These are phyloP conservation scores for Brassica incana DNA, from an alignment of 345 rosid genomes.

Conservation along the genomic window DNA sequence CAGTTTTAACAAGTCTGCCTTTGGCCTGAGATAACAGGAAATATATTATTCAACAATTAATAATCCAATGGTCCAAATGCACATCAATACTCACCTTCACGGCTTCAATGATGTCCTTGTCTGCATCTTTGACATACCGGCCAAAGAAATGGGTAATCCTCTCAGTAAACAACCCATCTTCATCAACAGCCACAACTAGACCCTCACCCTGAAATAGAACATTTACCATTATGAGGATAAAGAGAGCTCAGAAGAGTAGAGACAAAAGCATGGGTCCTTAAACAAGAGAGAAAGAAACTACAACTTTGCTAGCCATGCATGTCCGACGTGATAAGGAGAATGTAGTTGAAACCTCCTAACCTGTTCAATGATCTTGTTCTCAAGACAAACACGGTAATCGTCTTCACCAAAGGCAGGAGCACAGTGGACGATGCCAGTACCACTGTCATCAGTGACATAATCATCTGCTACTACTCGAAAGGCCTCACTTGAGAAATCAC, in stretches of 20 bases:
- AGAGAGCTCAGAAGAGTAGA: not conserved
- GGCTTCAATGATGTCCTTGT: slow-evolving; percentile 79
- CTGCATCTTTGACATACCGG: slow-evolving; percentile 85
- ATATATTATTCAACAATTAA: not conserved
- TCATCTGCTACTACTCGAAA: slow-evolving; percentile 87
- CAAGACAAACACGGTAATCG: slow-evolving; percentile 89
- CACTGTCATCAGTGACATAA: slow-evolving; percentile 91
- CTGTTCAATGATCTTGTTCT: slow-evolving; percentile 51
- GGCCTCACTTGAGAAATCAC: slow-evolving; percentile 64
- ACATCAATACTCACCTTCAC: slow-evolving; percentile 61
- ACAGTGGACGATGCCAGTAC: slow-evolving; percentile 94
- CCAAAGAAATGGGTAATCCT: slow-evolving; percentile 75
- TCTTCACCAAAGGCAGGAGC: slow-evolving; percentile 99
- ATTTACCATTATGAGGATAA: slow-evolving; percentile 4
- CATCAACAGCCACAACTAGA: slow-evolving; percentile 92
- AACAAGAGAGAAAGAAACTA: slow-evolving; percentile 7
- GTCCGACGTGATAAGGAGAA: not conserved
- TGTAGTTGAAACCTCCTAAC: no score
- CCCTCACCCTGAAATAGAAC: slow-evolving; percentile 58
- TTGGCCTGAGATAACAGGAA: slow-evolving; percentile 58
- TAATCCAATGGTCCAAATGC: not conserved
- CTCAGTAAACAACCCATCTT: slow-evolving; percentile 82
- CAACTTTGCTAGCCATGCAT: not conserved
- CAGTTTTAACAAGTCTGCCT: slow-evolving; percentile 86
- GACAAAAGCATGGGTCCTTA: not conserved